Evolutionary conservation across 208 protist genomes (phyloP).

Genomic region (Crithidia fasciculata): DNA sequence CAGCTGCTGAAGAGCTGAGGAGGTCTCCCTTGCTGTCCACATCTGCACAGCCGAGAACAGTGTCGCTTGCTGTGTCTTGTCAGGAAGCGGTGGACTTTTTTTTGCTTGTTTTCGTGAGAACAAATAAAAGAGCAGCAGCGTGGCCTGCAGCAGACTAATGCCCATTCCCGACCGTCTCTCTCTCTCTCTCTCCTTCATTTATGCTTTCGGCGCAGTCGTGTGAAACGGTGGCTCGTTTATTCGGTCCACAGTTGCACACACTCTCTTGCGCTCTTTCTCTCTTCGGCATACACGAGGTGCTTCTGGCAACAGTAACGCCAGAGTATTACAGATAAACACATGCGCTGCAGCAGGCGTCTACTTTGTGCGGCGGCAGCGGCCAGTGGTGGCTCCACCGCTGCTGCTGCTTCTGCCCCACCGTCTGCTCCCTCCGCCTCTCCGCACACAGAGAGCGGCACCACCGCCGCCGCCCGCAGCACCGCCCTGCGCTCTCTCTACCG

Average conservation of each 20-base stretch:
- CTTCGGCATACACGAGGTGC: neutral
- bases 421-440: neutral
- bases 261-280: neutral
- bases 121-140: too few relatives aligned
- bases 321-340: neutral
- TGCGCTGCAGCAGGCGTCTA: conserved; percentile 2
- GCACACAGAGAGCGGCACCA: neutral
- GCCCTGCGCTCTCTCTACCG: conserved; percentile 70
- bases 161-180: too few relatives aligned
- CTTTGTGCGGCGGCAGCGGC: conserved; percentile 5
- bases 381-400: neutral
- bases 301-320: too few relatives aligned
- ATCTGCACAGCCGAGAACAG: too few relatives aligned
- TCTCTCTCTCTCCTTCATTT: too few relatives aligned
- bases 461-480: neutral
- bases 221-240: neutral
- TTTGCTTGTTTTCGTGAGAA: too few relatives aligned
- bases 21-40: too few relatives aligned
- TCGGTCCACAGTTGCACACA: neutral
- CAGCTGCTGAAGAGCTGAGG: too few relatives aligned
- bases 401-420: neutral
- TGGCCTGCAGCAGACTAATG: too few relatives aligned
- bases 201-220: too few relatives aligned
- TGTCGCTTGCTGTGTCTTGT: too few relatives aligned
- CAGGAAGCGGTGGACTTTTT: too few relatives aligned